A percentile compares a stretch with the other conserved stretches of the same genome.
These are phyloP conservation scores for Calonectria henricotiae DNA, from an alignment of 2,329 filamentous ascomycete species.

Conservation along the genomic window DNA sequence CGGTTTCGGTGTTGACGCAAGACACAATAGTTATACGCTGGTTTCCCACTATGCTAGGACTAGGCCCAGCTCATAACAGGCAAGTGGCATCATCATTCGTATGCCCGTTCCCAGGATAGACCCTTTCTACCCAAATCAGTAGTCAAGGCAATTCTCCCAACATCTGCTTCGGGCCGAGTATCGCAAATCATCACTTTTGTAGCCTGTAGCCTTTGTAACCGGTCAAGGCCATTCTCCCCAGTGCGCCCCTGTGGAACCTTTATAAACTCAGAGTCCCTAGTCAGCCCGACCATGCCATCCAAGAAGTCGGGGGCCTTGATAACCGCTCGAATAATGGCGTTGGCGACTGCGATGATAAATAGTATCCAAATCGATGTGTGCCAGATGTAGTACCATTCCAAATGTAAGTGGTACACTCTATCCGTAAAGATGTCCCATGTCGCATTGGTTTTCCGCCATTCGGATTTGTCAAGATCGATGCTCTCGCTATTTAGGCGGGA, in stretches of 20 bases:
- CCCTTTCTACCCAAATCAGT: neutral
- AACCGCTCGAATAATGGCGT: constrained; percentile 4
- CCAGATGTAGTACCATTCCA: constrained; percentile 24
- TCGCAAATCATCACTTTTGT: constrained; percentile 17
- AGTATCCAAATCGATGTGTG: constrained; percentile 14
- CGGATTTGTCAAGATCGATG: neutral
- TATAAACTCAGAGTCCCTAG: constrained; percentile 26
- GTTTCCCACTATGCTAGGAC: no score
- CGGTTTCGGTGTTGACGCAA: no score
- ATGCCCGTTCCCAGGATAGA: constrained; percentile 16
- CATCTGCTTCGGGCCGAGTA: constrained; percentile 4
- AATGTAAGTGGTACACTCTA: constrained; percentile 25
- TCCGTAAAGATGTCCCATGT: constrained; percentile 23
- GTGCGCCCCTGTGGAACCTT: constrained; percentile 18
- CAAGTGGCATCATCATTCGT: neutral
- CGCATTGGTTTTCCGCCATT: constrained; percentile 31
- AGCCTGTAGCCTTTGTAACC: neutral
- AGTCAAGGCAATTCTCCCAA: constrained; percentile 32
- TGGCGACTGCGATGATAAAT: neutral
- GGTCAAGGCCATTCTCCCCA: constrained; percentile 24
- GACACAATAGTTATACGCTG: no score
- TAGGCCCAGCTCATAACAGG: no score
- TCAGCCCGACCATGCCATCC: constrained; percentile 29
- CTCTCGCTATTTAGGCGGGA: constrained; percentile 2
- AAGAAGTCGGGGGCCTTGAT: constrained; percentile 35